Evolutionary conservation across 306 rosid species (phyloP).

Genomic region (Begonia peltatifolia): DNA sequence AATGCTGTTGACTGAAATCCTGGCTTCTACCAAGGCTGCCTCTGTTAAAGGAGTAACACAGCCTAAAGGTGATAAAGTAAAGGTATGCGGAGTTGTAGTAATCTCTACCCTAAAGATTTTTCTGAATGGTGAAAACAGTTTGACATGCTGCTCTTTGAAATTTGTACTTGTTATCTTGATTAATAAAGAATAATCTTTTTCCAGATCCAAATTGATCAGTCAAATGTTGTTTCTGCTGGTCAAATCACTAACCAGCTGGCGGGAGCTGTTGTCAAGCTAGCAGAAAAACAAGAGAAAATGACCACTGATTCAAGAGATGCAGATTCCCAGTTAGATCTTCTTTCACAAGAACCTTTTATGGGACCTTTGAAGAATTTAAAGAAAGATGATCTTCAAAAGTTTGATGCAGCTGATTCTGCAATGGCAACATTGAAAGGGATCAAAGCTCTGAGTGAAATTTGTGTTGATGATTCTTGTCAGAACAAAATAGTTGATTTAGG

Average conservation of each 20-base stretch:
- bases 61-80: constrained; percentile 54
- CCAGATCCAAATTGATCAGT: constrained; percentile 78
- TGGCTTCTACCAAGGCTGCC: constrained; percentile 36
- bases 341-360: constrained; percentile 59
- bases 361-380: constrained; percentile 54
- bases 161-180: too few species aligned
- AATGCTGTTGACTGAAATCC: constrained; percentile 50
- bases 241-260: constrained; percentile 69
- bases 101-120: not conserved
- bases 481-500: constrained; percentile 59
- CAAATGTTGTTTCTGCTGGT: constrained; percentile 59
- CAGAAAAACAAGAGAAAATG: constrained; percentile 41
- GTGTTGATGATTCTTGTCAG: constrained; percentile 49
- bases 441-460: constrained; percentile 75
- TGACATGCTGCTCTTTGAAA: too few species aligned
- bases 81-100: constrained; percentile 32
- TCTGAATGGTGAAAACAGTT: not conserved
- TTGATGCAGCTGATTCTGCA: constrained; percentile 92
- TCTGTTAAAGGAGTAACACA: constrained; percentile 44
- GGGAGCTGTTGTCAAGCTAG: constrained; percentile 67
- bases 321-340: constrained; percentile 66
- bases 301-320: constrained; percentile 36
- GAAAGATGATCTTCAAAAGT: constrained; percentile 48
- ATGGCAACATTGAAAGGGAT: constrained; percentile 83
- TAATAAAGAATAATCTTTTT: constrained; percentile 3